Evolutionary conservation across 441 rosid genomes (phyloP).

Genomic region (Erodium chrysanthum): DNA sequence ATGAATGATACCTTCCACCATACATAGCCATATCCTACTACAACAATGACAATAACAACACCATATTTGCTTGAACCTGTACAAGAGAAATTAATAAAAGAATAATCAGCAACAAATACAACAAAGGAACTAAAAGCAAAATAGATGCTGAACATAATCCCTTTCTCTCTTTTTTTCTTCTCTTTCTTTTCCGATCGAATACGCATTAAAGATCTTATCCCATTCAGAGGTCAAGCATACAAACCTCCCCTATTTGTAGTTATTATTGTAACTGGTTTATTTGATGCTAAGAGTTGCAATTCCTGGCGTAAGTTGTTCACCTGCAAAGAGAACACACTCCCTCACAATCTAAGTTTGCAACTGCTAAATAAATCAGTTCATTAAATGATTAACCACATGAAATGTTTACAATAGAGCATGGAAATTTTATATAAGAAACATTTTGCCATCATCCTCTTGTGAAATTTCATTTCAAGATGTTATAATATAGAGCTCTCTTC

Average conservation of each 20-base stretch:
- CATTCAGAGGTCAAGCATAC: constrained; percentile 13
- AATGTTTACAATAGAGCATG: not conserved
- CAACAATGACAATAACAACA: constrained; percentile 48
- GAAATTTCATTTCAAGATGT: not conserved
- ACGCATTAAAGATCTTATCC: not conserved
- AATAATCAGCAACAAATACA: constrained; percentile 1
- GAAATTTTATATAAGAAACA: not conserved
- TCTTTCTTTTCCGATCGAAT: no score
- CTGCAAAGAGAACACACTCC: constrained; percentile 31
- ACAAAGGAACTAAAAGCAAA: not conserved
- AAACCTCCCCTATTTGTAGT: constrained; percentile 64
- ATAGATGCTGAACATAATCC: not conserved
- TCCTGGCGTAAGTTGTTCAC: constrained; percentile 65
- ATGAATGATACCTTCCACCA: constrained; percentile 80
- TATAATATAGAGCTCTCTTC: not conserved
- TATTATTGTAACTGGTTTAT: constrained; percentile 57
- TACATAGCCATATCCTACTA: constrained; percentile 77
- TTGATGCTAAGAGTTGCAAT: constrained; percentile 45
- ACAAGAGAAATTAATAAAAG: constrained; percentile 15
- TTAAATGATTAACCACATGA: constrained; percentile 3
- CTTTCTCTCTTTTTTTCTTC: no score
- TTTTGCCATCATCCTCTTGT: not conserved
- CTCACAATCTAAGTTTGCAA: constrained; percentile 9
- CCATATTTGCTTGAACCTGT: constrained; percentile 69
- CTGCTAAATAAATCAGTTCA: constrained; percentile 11